Percentiles rank a stretch among this genome's conserved stretches.
These are phyloP conservation scores for Fomitopsis palustris DNA, from an alignment of 1,284 basidiomycete genomes.

Conservation along the genomic window DNA sequence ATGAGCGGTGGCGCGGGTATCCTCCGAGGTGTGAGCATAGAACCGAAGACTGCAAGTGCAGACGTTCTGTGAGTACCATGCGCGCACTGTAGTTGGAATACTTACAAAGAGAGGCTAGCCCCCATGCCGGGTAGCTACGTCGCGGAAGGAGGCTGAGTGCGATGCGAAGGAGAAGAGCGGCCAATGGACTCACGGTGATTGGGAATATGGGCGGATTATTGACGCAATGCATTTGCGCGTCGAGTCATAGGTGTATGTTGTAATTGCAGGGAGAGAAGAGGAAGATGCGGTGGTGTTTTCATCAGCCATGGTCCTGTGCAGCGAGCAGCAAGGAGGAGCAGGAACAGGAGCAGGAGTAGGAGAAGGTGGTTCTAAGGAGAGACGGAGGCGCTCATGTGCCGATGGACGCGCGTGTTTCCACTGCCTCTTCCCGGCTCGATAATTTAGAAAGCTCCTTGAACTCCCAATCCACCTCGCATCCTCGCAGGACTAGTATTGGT, in stretches of 20 bases:
- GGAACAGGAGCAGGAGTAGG: too few species aligned
- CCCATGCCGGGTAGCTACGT: slow-evolving; percentile 11
- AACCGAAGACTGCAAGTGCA: slow-evolving; percentile 30
- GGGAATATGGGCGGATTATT: slow-evolving; percentile 14
- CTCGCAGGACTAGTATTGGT: too few species aligned
- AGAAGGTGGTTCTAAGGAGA: too few species aligned
- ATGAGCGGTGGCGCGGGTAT: slow-evolving; percentile 36
- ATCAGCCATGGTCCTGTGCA: neutral
- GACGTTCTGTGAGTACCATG: neutral
- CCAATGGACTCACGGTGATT: slow-evolving; percentile 15
- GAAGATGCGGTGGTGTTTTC: neutral
- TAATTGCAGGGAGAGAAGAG: neutral
- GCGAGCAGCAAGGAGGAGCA: too few species aligned
- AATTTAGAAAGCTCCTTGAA: too few species aligned
- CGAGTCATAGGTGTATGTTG: neutral
- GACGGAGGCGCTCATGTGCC: slow-evolving; percentile 1
- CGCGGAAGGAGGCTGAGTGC: neutral
- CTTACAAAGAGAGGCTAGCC: slow-evolving; percentile 21
- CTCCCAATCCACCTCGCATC: too few species aligned
- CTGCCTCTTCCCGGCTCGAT: too few species aligned
- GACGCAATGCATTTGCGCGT: neutral
- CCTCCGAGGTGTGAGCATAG: slow-evolving; percentile 33
- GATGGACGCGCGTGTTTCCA: too few species aligned
- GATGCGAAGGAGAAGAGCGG: neutral
- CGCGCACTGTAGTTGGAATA: neutral